These are phyloP conservation scores for Kluyveromyces lactis DNA, from an alignment of 805 yeast genomes.

Conservation along the genomic window DNA sequence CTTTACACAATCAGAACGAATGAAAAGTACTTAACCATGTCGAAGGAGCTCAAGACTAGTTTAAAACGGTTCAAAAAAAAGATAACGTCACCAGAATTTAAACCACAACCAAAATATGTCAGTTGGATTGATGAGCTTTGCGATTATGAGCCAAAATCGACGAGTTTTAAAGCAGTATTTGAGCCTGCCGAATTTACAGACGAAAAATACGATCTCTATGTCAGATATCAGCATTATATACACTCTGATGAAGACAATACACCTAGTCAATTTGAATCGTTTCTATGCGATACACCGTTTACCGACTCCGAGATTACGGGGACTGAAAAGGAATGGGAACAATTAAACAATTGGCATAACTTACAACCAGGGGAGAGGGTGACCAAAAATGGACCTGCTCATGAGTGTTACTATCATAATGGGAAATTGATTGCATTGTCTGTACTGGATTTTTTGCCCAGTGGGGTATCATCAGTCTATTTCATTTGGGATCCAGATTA, in stretches of 20 bases:
- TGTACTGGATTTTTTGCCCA: slow-evolving; percentile 68
- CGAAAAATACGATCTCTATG: slow-evolving; percentile 57
- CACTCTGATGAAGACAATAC: slow-evolving; percentile 56
- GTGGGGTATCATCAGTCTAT: slow-evolving; percentile 74
- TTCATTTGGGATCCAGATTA: slow-evolving; percentile 83
- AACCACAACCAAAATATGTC: slow-evolving; percentile 13
- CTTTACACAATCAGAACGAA: slow-evolving; percentile 68
- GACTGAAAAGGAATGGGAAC: slow-evolving; percentile 19
- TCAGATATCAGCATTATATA: slow-evolving; percentile 59
- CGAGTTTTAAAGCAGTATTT: slow-evolving; percentile 34
- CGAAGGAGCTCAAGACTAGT: slow-evolving; percentile 59
- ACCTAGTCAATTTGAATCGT: slow-evolving; percentile 45
- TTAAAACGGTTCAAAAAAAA: slow-evolving; percentile 47
- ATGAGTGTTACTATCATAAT: slow-evolving; percentile 68
- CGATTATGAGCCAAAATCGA: slow-evolving; percentile 29
- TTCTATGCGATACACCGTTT: slow-evolving; percentile 67
- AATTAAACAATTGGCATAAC: slow-evolving; percentile 32
- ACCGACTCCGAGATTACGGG: slow-evolving; percentile 18
- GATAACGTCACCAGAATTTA: slow-evolving; percentile 5
- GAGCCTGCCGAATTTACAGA: slow-evolving; percentile 44
- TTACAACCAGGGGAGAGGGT: slow-evolving; percentile 14
- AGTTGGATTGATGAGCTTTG: slow-evolving; percentile 31
- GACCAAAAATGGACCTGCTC: slow-evolving; percentile 50
- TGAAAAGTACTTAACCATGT: slow-evolving; percentile 35
- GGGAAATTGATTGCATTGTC: slow-evolving; percentile 63